phyloP scores from a whole-genome alignment of 2,329 filamentous ascomycete species.

The Grosmannia serpens region DNA sequence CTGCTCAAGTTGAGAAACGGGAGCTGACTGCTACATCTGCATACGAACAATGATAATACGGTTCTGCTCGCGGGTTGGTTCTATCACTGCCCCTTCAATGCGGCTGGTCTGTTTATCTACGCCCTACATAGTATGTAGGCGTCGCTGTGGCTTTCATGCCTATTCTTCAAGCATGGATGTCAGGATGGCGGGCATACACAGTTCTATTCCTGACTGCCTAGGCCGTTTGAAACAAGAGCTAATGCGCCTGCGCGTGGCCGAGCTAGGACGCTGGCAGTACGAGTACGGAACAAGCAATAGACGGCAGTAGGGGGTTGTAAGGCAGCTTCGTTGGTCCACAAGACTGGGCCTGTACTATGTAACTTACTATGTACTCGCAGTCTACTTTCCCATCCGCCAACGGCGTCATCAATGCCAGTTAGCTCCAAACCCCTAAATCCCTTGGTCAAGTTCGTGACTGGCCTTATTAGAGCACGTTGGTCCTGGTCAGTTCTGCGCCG shows the following conservation, averaged over 20 bases:
- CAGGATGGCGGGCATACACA: neutral
- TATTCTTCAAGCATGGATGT: neutral
- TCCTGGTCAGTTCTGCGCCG: neutral
- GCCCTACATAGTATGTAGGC: neutral
- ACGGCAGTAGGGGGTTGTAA: neutral
- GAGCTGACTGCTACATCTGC: too few relatives aligned
- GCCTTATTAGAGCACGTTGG: too few relatives aligned
- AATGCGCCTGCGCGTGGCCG: neutral
- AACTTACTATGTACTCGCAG: neutral
- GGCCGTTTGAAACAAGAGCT: conserved; percentile 1
- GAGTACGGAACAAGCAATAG: neutral
- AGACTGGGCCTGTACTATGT: neutral
- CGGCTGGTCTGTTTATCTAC: neutral
- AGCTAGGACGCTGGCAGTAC: neutral
- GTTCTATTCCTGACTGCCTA: neutral
- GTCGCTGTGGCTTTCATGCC: neutral
- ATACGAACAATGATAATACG: too few relatives aligned
- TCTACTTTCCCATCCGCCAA: too few relatives aligned
- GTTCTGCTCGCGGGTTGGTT: too few relatives aligned
- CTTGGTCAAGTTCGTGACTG: too few relatives aligned
- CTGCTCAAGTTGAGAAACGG: neutral
- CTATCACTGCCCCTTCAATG: neutral
- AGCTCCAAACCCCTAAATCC: too few relatives aligned
- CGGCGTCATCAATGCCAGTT: too few relatives aligned
- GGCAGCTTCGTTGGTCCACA: too few relatives aligned